Conservation (phyloP, 192 early-diverging fungal species). For the Geranomyces variabilis region DNA sequence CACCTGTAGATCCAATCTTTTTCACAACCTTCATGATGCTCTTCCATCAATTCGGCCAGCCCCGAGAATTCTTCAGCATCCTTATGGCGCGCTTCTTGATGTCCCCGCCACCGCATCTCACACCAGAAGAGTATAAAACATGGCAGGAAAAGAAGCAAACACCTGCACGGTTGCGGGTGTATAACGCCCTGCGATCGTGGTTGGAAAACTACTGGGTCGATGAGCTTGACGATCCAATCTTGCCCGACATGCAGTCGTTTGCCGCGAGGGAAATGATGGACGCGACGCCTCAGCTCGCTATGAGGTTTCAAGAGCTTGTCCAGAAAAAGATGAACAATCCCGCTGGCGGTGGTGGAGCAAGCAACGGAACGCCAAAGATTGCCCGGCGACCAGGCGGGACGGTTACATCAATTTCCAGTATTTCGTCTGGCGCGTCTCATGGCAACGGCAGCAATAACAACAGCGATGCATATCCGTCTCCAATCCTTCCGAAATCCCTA, state of each 20-base stretch:
- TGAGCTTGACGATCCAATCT: slow-evolving; percentile 66
- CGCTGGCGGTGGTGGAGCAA: background rate
- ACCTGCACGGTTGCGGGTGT: slow-evolving; percentile 83
- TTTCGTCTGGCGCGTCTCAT: background rate
- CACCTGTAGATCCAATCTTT: slow-evolving; percentile 69
- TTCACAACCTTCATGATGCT: slow-evolving; percentile 85
- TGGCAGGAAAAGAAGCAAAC: slow-evolving; percentile 89
- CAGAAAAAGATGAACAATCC: slow-evolving; percentile 60
- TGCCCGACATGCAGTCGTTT: slow-evolving; percentile 80
- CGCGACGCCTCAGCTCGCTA: slow-evolving; percentile 68
- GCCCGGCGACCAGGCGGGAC: slow-evolving; percentile 43
- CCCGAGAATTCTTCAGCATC: slow-evolving; percentile 70
- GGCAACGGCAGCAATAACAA: background rate
- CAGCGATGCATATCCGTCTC: slow-evolving; percentile 61
- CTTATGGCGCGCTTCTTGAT: slow-evolving; percentile 78
- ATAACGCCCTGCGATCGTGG: slow-evolving; percentile 90
- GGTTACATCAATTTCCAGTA: slow-evolving; percentile 48
- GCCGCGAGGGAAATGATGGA: slow-evolving; percentile 70
- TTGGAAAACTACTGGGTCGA: slow-evolving; percentile 89
- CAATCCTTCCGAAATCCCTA: slow-evolving; percentile 83
- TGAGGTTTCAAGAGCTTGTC: slow-evolving; percentile 75
- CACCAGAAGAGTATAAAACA: slow-evolving; percentile 60
- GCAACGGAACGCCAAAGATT: slow-evolving; percentile 20
- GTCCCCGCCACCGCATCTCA: slow-evolving; percentile 68
- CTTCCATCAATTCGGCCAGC: slow-evolving; percentile 83